These are phyloP conservation scores for Boletus tomentosulus DNA, from an alignment of 768 basidiomycete genomes.

Conservation along the genomic window DNA sequence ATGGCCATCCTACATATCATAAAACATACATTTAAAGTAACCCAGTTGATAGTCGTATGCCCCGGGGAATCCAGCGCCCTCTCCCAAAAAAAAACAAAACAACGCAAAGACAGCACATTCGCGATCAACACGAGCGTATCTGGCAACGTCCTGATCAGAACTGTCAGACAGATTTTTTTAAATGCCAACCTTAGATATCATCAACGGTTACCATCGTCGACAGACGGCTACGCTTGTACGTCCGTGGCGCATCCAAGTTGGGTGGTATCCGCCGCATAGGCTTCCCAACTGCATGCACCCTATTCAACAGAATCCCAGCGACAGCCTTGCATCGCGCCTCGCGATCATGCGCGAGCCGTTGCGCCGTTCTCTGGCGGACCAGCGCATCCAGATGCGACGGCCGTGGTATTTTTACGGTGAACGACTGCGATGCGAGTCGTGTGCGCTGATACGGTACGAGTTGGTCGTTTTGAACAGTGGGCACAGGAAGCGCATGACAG, in stretches of 20 bases:
- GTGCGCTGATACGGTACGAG: constrained; percentile 24
- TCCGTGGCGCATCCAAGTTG: constrained; percentile 27
- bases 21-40: not conserved
- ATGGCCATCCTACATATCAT: not conserved
- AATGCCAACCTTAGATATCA: constrained; percentile 22
- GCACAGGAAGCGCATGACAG: constrained; percentile 12
- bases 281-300: constrained; percentile 48
- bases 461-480: constrained; percentile 6
- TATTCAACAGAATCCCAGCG: constrained; percentile 53
- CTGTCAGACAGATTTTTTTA: too few species aligned
- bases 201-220: constrained; percentile 50
- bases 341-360: constrained; percentile 32
- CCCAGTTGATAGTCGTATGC: not conserved
- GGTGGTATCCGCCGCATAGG: constrained; percentile 45
- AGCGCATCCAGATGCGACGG: constrained; percentile 20
- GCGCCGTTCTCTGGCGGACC: constrained; percentile 31
- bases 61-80: not conserved
- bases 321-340: constrained; percentile 49
- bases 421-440: constrained; percentile 26
- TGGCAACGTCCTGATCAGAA: constrained; percentile 2
- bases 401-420: constrained; percentile 24
- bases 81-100: not conserved
- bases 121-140: constrained; percentile 16
- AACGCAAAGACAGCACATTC: not conserved
- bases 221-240: constrained; percentile 51